Evolutionary conservation across 768 basidiomycete species (phyloP).

Genomic region (Hirschioporus abietinus): DNA sequence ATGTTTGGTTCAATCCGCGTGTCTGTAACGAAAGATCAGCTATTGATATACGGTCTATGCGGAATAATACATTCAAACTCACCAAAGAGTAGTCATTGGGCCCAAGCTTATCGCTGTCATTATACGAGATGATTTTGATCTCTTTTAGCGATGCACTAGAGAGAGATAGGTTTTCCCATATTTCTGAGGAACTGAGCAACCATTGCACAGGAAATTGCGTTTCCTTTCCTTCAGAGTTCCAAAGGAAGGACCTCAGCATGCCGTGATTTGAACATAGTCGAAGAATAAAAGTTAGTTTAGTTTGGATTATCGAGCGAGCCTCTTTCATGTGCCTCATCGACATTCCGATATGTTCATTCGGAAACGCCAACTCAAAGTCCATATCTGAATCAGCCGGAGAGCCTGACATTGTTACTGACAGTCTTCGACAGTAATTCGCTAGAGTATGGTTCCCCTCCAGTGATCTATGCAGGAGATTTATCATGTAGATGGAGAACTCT

Average conservation of each 20-base stretch:
- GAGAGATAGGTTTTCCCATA: not conserved
- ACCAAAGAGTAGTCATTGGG: not conserved
- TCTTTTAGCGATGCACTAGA: not conserved
- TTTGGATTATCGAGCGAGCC: not conserved
- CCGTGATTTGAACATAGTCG: not conserved
- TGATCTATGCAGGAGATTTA: not conserved
- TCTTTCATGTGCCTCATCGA: not conserved
- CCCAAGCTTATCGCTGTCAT: not conserved
- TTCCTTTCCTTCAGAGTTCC: not conserved
- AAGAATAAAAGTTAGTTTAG: not conserved
- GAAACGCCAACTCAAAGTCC: not conserved
- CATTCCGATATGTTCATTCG: not conserved
- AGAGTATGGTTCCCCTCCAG: not conserved
- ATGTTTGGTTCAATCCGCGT: not conserved
- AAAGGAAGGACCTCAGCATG: not conserved
- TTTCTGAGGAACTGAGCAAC: not conserved
- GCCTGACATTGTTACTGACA: not conserved
- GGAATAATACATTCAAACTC: not conserved
- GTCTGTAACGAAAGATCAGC: not conserved
- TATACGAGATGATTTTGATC: not conserved
- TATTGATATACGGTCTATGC: not conserved
- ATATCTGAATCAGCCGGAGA: not conserved
- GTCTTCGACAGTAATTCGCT: not conserved
- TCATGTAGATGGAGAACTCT: not conserved
- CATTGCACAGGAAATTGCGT: not conserved